Evolutionary conservation across 352 stramenopile species (phyloP), one percentile per base, ranked within the genome.

Genomic region (Phytopythium mirpurense): DNA sequence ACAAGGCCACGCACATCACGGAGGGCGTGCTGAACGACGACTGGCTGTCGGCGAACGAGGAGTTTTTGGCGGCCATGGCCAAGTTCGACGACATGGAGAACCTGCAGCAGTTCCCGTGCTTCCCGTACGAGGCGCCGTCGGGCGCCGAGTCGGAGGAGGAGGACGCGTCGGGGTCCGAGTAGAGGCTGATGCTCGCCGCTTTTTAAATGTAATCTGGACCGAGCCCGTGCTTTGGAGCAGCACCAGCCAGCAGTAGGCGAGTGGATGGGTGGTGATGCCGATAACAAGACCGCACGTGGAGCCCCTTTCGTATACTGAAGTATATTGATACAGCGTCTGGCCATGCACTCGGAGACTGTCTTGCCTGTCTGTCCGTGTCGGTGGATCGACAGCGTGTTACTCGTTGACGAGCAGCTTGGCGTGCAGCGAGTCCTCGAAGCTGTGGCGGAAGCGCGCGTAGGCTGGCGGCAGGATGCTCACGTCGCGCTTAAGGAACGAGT

Each of bases 401-500:
- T 77, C 65, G 29, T 77, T 59, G 27, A 51, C 44, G 16, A 91
- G 67, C 35, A 89, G 57, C 24, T 83, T 86, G 31, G 77, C 74
- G 21, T 91, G 75, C 51, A 91, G 60, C 37, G 76, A 79, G 36
- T 86, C 71, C 50, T 89, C 78, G 48, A 87, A 83, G 19, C 60
- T 78, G 44, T 88, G 72, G 48, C 74, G 68, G 53, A 85, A 83
- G 55, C 65, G 70, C 19, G 72, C 73, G 63, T 87, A 90, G 51
- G 70, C 63, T 1, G 65, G 67, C 19, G 79, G 70, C 5, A 87
- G 36, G 29, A 86, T 79, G 51, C 72, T 85, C 12, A 81, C 66
- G 43, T 90, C 82, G 21, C 78, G 73, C 63, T 92, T 92, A 38
- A 92, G 74, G 53, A 90, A 92, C 47, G 73, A 90, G 57, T 90